A percentile compares a stretch with the other conserved stretches of the same genome.
These are phyloP conservation scores for Sarocladium brachiariae DNA, from an alignment of 2,329 filamentous ascomycete genomes.

Conservation along the genomic window DNA sequence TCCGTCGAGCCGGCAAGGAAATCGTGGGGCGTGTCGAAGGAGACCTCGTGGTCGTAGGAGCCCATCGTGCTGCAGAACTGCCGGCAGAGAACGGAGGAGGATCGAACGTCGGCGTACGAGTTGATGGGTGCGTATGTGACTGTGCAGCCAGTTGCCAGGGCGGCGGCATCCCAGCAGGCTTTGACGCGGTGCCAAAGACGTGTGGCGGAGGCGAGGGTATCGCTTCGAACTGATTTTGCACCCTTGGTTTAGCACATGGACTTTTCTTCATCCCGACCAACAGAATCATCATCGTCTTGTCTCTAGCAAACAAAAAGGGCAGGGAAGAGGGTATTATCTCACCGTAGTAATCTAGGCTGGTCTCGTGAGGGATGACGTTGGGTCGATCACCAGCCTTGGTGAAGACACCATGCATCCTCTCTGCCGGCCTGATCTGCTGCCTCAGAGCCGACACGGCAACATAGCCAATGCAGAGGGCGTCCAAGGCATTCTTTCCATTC, in stretches of 20 bases:
- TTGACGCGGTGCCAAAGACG: conserved; percentile 20
- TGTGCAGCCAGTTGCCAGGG: conserved; percentile 27
- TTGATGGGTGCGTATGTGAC: conserved; percentile 23
- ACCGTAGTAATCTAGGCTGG: conserved; percentile 31
- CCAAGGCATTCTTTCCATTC: conserved; percentile 31
- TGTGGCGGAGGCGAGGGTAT: conserved; percentile 6
- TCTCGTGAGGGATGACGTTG: conserved; percentile 33
- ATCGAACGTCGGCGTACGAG: conserved; percentile 37
- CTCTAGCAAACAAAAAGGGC: no score
- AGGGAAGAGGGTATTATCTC: background rate
- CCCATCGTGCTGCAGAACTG: conserved; percentile 38
- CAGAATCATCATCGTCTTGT: no score
- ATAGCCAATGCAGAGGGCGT: conserved; percentile 29
- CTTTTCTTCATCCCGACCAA: no score
- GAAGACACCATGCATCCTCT: conserved; percentile 31
- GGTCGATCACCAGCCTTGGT: conserved; percentile 28
- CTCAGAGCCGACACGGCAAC: conserved; percentile 28
- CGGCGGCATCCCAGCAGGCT: conserved; percentile 29
- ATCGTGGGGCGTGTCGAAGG: conserved; percentile 28
- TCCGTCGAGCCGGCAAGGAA: conserved; percentile 32
- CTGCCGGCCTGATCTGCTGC: conserved; percentile 30
- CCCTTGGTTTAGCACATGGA: no score
- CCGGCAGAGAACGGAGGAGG: conserved; percentile 37
- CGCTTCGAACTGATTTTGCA: conserved; percentile 9
- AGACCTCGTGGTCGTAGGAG: conserved; percentile 27